Conservation (phyloP, 176 grass and related monocot genomes). For the Dactylis glomerata region DNA sequence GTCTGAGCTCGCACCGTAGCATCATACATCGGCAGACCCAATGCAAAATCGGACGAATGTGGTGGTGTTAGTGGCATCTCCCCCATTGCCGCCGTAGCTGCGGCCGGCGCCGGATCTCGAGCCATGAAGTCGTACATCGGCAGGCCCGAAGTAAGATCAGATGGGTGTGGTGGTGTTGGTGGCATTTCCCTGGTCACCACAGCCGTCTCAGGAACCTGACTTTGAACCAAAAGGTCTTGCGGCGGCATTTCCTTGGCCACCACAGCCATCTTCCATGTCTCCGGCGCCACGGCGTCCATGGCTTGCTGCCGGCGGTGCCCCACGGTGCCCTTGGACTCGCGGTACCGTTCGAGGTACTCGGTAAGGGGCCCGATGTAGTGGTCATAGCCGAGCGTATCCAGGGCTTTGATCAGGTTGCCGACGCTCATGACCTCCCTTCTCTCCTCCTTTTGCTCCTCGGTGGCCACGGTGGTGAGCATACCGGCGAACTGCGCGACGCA, state of each 20-base stretch:
- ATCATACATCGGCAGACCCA: neutral
- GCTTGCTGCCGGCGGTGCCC: neutral
- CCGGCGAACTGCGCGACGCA: conserved; percentile 9
- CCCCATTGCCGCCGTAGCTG: neutral
- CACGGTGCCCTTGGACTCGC: neutral
- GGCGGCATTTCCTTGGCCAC: no score
- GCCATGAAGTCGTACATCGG: neutral
- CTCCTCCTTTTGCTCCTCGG: neutral
- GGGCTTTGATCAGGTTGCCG: conserved; percentile 14
- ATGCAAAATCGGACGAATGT: neutral
- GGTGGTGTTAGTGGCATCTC: neutral
- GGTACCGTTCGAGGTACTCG: conserved; percentile 23
- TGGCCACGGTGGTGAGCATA: neutral
- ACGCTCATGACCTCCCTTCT: neutral
- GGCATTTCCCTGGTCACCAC: neutral
- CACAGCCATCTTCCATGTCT: neutral
- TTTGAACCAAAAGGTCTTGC: neutral
- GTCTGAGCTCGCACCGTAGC: no score
- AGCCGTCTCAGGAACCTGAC: neutral
- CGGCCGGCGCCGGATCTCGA: neutral
- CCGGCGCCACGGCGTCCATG: neutral
- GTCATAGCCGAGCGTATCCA: conserved; percentile 10
- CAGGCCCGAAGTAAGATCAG: neutral
- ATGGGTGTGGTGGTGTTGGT: neutral
- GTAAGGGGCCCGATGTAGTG: conserved; percentile 17